Percentiles rank a stretch among this genome's conserved stretches.
phyloP scores from a whole-genome alignment of 129 eudicot genomes.

The Artemisia tridentata region DNA sequence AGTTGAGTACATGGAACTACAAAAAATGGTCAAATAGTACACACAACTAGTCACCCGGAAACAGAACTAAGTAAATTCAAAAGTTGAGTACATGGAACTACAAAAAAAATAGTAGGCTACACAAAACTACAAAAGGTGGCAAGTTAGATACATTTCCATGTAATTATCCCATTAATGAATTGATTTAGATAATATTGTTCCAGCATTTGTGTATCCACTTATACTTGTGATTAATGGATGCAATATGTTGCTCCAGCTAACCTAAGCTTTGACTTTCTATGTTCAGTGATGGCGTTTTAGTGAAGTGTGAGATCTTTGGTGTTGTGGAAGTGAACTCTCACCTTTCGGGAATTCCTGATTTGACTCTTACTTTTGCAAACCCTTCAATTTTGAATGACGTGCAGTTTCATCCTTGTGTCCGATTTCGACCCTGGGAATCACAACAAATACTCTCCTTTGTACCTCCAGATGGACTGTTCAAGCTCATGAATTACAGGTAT shows the following conservation, averaged over 20 bases:
- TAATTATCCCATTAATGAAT: no score
- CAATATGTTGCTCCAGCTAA: background rate
- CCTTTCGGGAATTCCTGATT: conserved; percentile 91
- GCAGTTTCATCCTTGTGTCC: conserved; percentile 90
- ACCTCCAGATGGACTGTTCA: conserved; percentile 96
- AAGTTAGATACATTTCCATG: no score
- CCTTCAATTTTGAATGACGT: conserved; percentile 88
- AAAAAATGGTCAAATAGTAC: no score
- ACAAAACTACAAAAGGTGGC: no score
- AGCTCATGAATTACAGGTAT: conserved; percentile 98
- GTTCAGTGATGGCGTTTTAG: conserved; percentile 76
- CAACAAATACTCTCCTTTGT: conserved; percentile 78
- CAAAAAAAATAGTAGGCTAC: no score
- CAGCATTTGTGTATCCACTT: background rate
- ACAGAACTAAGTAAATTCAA: no score
- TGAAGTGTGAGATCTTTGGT: conserved; percentile 91
- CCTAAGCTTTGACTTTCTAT: conserved; percentile 10
- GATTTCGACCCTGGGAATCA: conserved; percentile 96
- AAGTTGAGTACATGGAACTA: no score
- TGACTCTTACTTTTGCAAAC: conserved; percentile 86
- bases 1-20: no score
- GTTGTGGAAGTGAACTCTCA: conserved; percentile 86
- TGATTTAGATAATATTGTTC: background rate
- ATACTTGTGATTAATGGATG: background rate
- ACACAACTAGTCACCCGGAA: no score